Percentiles rank a stretch among this genome's conserved stretches.
These are phyloP conservation scores for Blastobotrys niveus DNA, from an alignment of 1,139 yeast genomes.

Conservation along the genomic window DNA sequence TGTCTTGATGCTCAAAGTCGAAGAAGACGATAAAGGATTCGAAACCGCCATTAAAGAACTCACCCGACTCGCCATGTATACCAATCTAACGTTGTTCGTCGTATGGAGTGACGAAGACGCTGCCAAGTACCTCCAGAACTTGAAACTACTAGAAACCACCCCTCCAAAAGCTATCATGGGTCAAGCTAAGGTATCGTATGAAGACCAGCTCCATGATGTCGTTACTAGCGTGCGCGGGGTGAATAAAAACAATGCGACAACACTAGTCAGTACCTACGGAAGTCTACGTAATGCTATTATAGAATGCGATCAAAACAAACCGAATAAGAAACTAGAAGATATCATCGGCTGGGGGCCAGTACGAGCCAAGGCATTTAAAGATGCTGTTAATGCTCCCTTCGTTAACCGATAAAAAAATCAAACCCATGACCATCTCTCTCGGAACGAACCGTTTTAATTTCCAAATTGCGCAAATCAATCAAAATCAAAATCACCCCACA, in stretches of 20 bases:
- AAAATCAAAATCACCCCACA: neutral
- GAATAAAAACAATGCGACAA: constrained; percentile 56
- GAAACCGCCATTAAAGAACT: constrained; percentile 64
- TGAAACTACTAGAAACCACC: constrained; percentile 33
- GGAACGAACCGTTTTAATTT: too few relatives aligned
- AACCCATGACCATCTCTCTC: neutral
- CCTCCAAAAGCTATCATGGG: constrained; percentile 41
- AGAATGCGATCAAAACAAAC: constrained; percentile 34
- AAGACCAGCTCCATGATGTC: constrained; percentile 47
- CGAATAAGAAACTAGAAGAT: constrained; percentile 23
- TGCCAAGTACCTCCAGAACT: constrained; percentile 55
- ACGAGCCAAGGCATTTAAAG: constrained; percentile 43
- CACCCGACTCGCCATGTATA: constrained; percentile 55
- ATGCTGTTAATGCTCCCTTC: constrained; percentile 51
- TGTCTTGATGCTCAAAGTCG: constrained; percentile 67
- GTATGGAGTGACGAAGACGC: constrained; percentile 88
- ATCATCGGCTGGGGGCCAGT: constrained; percentile 55
- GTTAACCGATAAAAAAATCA: constrained; percentile 12
- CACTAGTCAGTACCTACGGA: constrained; percentile 49
- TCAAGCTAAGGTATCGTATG: constrained; percentile 41
- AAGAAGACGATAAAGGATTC: constrained; percentile 52
- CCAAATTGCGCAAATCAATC: neutral
- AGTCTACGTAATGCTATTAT: constrained; percentile 46
- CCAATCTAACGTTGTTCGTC: constrained; percentile 58
- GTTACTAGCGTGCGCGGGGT: constrained; percentile 49